Conservation (phyloP, 352 stramenopile genomes). For the Phytophthora pluvialis region DNA sequence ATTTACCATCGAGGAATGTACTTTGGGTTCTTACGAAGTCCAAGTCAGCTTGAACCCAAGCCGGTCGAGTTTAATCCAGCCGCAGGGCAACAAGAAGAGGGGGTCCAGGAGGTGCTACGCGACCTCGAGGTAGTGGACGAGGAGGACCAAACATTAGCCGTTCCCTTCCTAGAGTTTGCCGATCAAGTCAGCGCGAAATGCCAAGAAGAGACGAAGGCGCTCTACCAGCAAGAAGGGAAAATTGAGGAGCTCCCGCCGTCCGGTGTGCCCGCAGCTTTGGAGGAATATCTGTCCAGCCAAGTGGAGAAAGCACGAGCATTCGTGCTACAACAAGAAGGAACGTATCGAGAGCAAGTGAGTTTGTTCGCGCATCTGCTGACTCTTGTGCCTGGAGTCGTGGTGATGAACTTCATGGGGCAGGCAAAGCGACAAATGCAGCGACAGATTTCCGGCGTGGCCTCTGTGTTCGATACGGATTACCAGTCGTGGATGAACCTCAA, state of each 20-base stretch:
- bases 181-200: conserved; percentile 64
- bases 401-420: conserved; percentile 47
- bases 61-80: conserved; percentile 40
- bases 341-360: conserved; percentile 69
- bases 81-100: conserved; percentile 14
- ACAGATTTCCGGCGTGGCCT: conserved; percentile 16
- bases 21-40: conserved; percentile 64
- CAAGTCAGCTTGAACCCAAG: conserved; percentile 53
- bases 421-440: conserved; percentile 25
- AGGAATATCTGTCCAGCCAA: conserved; percentile 72
- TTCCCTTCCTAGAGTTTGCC: conserved; percentile 60
- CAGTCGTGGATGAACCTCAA: conserved; percentile 54
- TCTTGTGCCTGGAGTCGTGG: conserved; percentile 50
- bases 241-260: conserved; percentile 66
- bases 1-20: conserved; percentile 68
- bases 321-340: conserved; percentile 54
- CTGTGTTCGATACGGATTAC: conserved; percentile 44
- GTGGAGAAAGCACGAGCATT: conserved; percentile 68
- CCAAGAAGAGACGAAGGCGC: conserved; percentile 54
- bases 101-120: conserved; percentile 28
- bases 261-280: conserved; percentile 71
- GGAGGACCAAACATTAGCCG: conserved; percentile 29
- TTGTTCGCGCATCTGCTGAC: conserved; percentile 65
- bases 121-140: conserved; percentile 58
- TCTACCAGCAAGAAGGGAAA: conserved; percentile 72